These are phyloP conservation scores for Chondrus crispus DNA, from an alignment of 23 red algal species.

Conservation along the genomic window DNA sequence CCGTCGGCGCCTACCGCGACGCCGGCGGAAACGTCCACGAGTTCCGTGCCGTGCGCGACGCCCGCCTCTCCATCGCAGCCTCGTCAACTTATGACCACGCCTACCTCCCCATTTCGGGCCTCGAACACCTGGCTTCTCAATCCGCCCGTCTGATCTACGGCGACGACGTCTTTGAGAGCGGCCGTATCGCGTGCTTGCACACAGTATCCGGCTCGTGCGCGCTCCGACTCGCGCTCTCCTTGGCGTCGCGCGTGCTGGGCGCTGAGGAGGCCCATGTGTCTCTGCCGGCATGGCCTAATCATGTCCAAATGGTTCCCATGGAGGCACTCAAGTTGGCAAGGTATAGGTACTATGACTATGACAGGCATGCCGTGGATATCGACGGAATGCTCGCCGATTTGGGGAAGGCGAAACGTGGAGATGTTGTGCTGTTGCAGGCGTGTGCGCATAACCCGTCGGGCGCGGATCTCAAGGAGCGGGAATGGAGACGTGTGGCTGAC, in stretches of 20 bases:
- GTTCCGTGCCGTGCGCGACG: slow-evolving; percentile 72
- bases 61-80: slow-evolving; percentile 55
- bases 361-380: slow-evolving; percentile 74
- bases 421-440: slow-evolving; percentile 91
- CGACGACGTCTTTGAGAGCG: slow-evolving; percentile 49
- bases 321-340: slow-evolving; percentile 45
- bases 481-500: slow-evolving; percentile 72
- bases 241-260: slow-evolving; percentile 60
- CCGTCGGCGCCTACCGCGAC: slow-evolving; percentile 95
- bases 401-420: slow-evolving; percentile 37
- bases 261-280: slow-evolving; percentile 55
- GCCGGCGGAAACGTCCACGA: slow-evolving; percentile 78
- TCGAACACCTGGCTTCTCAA: slow-evolving; percentile 45
- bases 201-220: slow-evolving; percentile 87
- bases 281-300: slow-evolving; percentile 88
- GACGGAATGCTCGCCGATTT: slow-evolving; percentile 75
- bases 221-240: slow-evolving; percentile 74
- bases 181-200: slow-evolving; percentile 87
- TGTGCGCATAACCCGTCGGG: slow-evolving; percentile 99
- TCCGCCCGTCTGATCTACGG: slow-evolving; percentile 83
- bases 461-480: slow-evolving; percentile 61
- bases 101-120: slow-evolving; percentile 90
- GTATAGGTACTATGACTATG: slow-evolving; percentile 82
- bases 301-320: slow-evolving; percentile 72
- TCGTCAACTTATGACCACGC: slow-evolving; percentile 72